Evolutionary conservation across 2,329 filamentous ascomycete species (phyloP), one percentile per base, ranked within the genome.

Genomic region (Fusarium coffeatum): DNA sequence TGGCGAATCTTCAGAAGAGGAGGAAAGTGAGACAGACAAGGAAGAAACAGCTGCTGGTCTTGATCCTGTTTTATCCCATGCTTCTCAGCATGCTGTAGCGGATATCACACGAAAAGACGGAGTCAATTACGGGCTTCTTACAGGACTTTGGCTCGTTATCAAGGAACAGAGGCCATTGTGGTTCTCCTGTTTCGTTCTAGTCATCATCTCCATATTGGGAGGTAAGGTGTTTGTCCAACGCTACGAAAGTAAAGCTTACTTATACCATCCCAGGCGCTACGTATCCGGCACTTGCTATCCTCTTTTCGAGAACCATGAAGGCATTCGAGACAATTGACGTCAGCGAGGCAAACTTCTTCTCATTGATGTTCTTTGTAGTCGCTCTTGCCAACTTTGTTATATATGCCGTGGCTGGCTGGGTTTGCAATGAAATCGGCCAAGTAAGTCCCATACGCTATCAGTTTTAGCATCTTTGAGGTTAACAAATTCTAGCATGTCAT

Each of bases 321-420:
- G 78, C 80, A 1, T 83, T 83, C 32, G 71, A 79, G 46, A 72
- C 68, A 0, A 43, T 75, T 4, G 76, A 81, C 23, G 72, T 79
- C 10, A 45, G 62, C n/a, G 71, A 73, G 25, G 83, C 80, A 8
- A 83, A 88, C 75, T 87, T 88, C 68, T 87, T 82, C 75, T 79
- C 85, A 0, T 80, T 86, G 50, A 88, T 88, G 85, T 88, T 88
- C 72, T 86, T 87, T 51, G 76, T 87, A 2, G 76, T 87, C 18
- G 86, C 86, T 2, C 74, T 84, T 12, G 83, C 77, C 5, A 82
- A 84, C 32, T 74, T 85, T 2, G 56, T 86, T 1, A 76, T 80
- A 5, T 88, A 87, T 54, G 78, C 77, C 30, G 62, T 74, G 3
- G 66, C 76, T 25, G 81, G 82, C 4, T 81, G 78, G 77, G 47